These are phyloP conservation scores for Amanita fuliginea DNA, from an alignment of 768 basidiomycete species.

Conservation along the genomic window DNA sequence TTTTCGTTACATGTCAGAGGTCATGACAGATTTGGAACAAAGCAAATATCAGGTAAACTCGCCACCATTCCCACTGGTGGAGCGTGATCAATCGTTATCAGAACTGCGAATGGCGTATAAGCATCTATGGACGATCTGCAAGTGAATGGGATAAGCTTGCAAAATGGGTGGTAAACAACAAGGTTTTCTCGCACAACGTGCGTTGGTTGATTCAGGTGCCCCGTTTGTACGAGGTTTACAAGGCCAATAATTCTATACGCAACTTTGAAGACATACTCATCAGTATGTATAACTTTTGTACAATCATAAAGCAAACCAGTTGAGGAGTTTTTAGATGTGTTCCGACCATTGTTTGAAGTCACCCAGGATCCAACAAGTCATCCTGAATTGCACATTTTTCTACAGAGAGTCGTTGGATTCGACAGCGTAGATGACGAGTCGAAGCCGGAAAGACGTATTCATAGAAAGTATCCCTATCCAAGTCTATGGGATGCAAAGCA, in stretches of 20 bases:
- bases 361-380: constrained; percentile 84
- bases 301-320: background rate
- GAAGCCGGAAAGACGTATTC: constrained; percentile 82
- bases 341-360: constrained; percentile 90
- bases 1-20: constrained; percentile 40
- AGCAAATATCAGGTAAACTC: constrained; percentile 86
- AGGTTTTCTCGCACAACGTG: constrained; percentile 92
- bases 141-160: constrained; percentile 98
- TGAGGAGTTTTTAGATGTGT: constrained; percentile 54
- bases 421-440: constrained; percentile 99
- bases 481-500: constrained; percentile 80
- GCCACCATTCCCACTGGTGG: background rate
- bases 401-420: constrained; percentile 93
- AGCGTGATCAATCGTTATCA: constrained; percentile 15
- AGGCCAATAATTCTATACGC: constrained; percentile 68
- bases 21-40: constrained; percentile 96
- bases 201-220: constrained; percentile 97
- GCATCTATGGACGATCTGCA: constrained; percentile 77
- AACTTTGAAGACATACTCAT: constrained; percentile 87
- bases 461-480: constrained; percentile 91
- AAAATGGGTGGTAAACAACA: constrained; percentile 91
- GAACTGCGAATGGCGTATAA: constrained; percentile 97
- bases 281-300: constrained; percentile 42
- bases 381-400: constrained; percentile 89
- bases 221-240: constrained; percentile 91